Percentiles rank a stretch among this genome's conserved stretches.
phyloP scores from a whole-genome alignment of 768 basidiomycete genomes.

The Mycena metata region DNA sequence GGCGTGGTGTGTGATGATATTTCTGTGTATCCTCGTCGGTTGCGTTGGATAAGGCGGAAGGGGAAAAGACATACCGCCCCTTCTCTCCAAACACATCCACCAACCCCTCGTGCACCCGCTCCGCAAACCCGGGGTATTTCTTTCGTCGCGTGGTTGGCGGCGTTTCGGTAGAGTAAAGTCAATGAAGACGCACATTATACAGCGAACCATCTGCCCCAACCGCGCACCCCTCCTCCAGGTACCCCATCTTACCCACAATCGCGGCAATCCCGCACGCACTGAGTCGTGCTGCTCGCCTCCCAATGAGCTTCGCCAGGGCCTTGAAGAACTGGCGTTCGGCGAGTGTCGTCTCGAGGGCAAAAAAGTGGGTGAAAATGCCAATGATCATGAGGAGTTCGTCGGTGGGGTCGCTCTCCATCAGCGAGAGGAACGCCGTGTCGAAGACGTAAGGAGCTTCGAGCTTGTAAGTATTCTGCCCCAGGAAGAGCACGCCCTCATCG shows the following conservation, averaged over 20 bases:
- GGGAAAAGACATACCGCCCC: slow-evolving; percentile 73
- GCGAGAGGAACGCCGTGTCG: slow-evolving; percentile 96
- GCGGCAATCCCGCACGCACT: slow-evolving; percentile 97
- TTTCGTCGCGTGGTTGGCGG: slow-evolving; percentile 47
- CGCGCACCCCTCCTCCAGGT: slow-evolving; percentile 89
- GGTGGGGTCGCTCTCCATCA: slow-evolving; percentile 98
- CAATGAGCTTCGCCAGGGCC: slow-evolving; percentile 90
- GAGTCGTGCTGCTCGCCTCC: slow-evolving; percentile 89
- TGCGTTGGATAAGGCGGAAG: slow-evolving; percentile 2
- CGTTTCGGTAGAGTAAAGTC: neutral
- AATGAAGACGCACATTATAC: slow-evolving; percentile 79
- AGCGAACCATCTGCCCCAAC: slow-evolving; percentile 96
- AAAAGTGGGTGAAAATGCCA: slow-evolving; percentile 98
- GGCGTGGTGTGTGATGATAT: slow-evolving; percentile 85
- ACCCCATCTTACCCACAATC: slow-evolving; percentile 94
- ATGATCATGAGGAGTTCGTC: slow-evolving; percentile 97
- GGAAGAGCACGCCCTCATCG: slow-evolving; percentile 96
- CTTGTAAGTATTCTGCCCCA: slow-evolving; percentile 99
- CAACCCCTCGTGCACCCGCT: slow-evolving; percentile 92
- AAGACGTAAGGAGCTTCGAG: slow-evolving; percentile 93
- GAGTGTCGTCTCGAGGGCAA: slow-evolving; percentile 94
- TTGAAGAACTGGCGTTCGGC: slow-evolving; percentile 99
- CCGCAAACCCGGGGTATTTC: slow-evolving; percentile 98
- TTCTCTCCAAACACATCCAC: slow-evolving; percentile 97
- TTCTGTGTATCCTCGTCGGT: slow-evolving; percentile 51